Base-by-base conservation (phyloP, 768 basidiomycete species). In the Russula emetica region DNA sequence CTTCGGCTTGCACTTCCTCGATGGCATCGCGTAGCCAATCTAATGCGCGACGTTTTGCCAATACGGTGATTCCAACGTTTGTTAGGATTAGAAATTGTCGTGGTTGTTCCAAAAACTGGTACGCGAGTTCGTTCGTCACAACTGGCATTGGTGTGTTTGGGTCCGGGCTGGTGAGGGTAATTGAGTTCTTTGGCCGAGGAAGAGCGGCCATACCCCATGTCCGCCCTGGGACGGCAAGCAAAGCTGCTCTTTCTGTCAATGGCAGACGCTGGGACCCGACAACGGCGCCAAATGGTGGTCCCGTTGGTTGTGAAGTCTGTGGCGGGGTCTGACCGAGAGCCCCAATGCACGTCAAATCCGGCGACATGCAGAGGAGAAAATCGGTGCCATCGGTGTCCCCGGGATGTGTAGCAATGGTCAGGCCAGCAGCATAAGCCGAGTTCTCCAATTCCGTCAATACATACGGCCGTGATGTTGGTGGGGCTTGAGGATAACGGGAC, bases 61-160 rank as follows among this genome's bases (percentile, higher is more conserved):
- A 77, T 72, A 91, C 87, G 22, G 87, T 89, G 64, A 97, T 73
- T 5, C 94, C 94, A 20, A 86, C 87, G 69, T 93, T 95, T 28
- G 89, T 93, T 63, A 98, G 76, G 62, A 98, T 82, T 79, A 98
- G 84, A 72, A 94, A 96, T 70, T 92, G 88, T 54, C 81, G 80
- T 24, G 89, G 79, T 13, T 81, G 77, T 62, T 89, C 85, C n/a
- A 83, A 84, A 70, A 90, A 88, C 72, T 95, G 92, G 22, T 84
- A 82, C 0, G 87, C 88, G 45, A 96, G 78, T 75, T 96, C 93
- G 70, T 94, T 94, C 55, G 82, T 85, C 36, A 82, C 75, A 2
- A 81, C 76, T 14, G 87, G 85, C 1, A 78, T 74, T 32, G 85
- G 82, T 2, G 70, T 66, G 42, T 71, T 70, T 8, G 72, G 57